Percentiles rank a stretch among this genome's conserved stretches.
Evolutionary conservation across 2,329 filamentous ascomycete genomes (phyloP).

Genomic region (Clarireedia paspali): DNA sequence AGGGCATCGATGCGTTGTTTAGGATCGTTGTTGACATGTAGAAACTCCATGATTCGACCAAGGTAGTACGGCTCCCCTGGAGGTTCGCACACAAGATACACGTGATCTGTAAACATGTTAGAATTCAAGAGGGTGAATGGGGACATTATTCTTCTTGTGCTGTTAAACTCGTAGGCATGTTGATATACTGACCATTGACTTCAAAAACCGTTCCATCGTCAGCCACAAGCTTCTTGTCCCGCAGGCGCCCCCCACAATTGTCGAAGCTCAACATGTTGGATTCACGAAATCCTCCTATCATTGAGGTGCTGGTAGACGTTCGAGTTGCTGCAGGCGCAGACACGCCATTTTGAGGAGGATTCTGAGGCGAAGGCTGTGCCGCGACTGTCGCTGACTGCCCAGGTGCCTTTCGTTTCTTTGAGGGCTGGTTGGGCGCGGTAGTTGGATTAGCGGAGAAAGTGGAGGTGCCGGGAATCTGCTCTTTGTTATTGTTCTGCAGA

Average conservation of each 20-base stretch:
- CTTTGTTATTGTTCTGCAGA: constrained; percentile 32
- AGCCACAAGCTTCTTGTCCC: constrained; percentile 71
- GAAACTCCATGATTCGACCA: constrained; percentile 96
- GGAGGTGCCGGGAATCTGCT: constrained; percentile 48
- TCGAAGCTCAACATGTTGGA: constrained; percentile 89
- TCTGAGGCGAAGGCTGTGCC: constrained; percentile 8
- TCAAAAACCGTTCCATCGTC: constrained; percentile 83
- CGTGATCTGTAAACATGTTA: constrained; percentile 53
- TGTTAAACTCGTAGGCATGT: not conserved
- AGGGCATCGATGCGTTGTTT: constrained; percentile 73
- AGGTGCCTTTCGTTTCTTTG: constrained; percentile 80
- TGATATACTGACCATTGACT: constrained; percentile 66
- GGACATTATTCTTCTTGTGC: not conserved
- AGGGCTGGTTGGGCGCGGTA: constrained; percentile 36
- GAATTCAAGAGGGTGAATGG: constrained; percentile 8
- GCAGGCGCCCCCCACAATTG: constrained; percentile 57
- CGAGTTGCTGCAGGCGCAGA: constrained; percentile 12
- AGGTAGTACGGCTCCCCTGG: constrained; percentile 97
- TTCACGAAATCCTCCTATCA: constrained; percentile 36
- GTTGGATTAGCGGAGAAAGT: constrained; percentile 44
- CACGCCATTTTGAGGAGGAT: constrained; percentile 8
- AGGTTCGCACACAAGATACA: constrained; percentile 95
- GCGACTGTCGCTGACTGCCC: constrained; percentile 17
- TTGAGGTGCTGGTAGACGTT: constrained; percentile 15
- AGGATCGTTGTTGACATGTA: constrained; percentile 70